phyloP scores from a whole-genome alignment of 805 yeast species.

The Cyberlindnera xylosilytica region DNA sequence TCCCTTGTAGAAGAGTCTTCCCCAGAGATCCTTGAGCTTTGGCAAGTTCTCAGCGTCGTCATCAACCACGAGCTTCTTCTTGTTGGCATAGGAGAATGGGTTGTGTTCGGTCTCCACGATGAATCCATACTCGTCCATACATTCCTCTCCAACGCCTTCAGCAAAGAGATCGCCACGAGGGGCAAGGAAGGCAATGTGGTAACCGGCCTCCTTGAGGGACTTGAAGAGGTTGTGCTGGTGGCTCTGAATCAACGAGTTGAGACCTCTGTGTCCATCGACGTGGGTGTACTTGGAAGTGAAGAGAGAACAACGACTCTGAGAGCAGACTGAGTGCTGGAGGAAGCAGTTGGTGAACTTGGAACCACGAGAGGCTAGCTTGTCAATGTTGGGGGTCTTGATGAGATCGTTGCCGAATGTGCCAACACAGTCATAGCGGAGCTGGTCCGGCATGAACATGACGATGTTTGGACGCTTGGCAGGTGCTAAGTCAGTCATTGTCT shows the following conservation, averaged over 20 bases:
- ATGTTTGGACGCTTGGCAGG: background rate
- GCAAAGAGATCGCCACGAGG: background rate
- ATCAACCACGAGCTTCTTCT: background rate
- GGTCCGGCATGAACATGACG: background rate
- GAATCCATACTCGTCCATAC: background rate
- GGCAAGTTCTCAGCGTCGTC: background rate
- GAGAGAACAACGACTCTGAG: background rate
- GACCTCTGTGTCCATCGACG: background rate
- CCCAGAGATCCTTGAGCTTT: background rate
- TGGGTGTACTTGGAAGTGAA: background rate
- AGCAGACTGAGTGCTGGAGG: background rate
- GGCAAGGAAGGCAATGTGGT: conserved; percentile 1
- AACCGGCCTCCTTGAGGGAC: background rate
- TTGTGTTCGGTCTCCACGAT: background rate
- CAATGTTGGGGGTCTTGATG: background rate
- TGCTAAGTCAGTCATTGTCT: too few species aligned
- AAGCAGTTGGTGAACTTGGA: background rate
- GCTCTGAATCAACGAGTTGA: background rate
- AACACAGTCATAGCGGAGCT: background rate
- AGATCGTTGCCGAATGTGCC: background rate
- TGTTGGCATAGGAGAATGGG: background rate
- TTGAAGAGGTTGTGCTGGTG: background rate
- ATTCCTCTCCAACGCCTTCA: background rate
- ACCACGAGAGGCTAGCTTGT: background rate
- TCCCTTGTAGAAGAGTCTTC: background rate